Evolutionary conservation across 2,329 filamentous ascomycete species (phyloP), one percentile per base, ranked within the genome.

Genomic region (Didymella pinodella): DNA sequence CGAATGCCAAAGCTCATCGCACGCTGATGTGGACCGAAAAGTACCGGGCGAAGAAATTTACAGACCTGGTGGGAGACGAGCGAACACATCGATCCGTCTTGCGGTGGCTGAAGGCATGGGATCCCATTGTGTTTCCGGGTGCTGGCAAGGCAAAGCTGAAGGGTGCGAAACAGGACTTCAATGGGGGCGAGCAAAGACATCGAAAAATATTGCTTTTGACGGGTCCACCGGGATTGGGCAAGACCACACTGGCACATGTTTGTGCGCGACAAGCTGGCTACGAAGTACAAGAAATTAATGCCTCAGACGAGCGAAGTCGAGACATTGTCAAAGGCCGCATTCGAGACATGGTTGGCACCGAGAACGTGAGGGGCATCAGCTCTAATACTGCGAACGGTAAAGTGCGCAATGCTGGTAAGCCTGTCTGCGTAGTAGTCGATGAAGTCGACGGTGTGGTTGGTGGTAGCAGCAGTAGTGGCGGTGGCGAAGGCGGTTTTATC

Each of bases 241-340:
- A 99, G 81, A 99, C 95, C 0, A 99, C 95, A 0, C 78, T 99
- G 47, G 95, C 95, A 1, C 95, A 99, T 77, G 95, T 99, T 0
- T 98, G 95, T 74, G 96, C 96, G 0, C 89, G 85, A 66, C 95
- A 99, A 78, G 95, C 95, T 5, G 95, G 95, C 0, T 99, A 99
- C 70, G 95, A 98, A 71, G 91, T 96, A 1, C 86, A 98, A 73
- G 95, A 99, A 75, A 96, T 99, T 78, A 99, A 99, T 70, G 95
- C 96, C 8, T 98, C 94, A 69, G 95, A 99, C 72, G 96, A 99
- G 73, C 86, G 95, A 69, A 97, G 92, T 72, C 85, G 86, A 29
- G 88, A 94, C 70, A 92, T 99, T 1, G 95, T 99, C 34, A 95
- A 91, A 73, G 92, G 92, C 7, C 86, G 93, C 16, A 97, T 99